Base-by-base conservation (phyloP, 2,329 filamentous ascomycete species). In the Clarireedia monteithiana region DNA sequence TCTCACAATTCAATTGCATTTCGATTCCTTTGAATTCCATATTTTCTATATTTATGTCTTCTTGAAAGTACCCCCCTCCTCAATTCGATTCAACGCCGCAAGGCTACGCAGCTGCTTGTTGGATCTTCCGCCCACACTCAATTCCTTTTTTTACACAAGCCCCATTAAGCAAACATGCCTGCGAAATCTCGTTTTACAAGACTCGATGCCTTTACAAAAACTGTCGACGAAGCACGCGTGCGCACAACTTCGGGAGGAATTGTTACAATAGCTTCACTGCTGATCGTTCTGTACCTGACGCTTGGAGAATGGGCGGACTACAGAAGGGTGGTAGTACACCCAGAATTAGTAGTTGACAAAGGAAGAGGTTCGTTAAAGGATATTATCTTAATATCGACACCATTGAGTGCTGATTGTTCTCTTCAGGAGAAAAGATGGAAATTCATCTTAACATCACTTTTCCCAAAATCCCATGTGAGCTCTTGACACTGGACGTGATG, bases 151-250 rank as follows among this genome's bases (percentile, higher is more conserved):
- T 36, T 14, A 17, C 10, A 48, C 10, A 34, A 34, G 30, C 10
- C 9, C 44, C 45, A 17, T 5, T 26, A 39, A 39, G 40, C 55
- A 58, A 64, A 48, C 2, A 97, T 97, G 94, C 79, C 91, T 63
- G 76, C 86, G 68, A 96, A 95, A 78, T 95, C 90, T 65, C 86
- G 94, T 72, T 96, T 99, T 71, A 96, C 89, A 58, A 86, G 87
- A 82, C 89, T 99, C 62, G 94, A 99, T 74, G 94, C 94, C 79
- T 99, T 99, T 72, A 96, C 92, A 51, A 99, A 99, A 76, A 99
- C 94, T 12, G 94, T 99, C 65, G 94, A 99, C 72, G 94, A 99
- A 83, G 94, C 95, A 63, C 84, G 94, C 66, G 84, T 99, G 70
- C 88, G 95, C 67, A 99, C 94, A 34, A 96, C 91, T 6, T 96